Evolutionary conservation across 495 filamentous ascomycete species (phyloP), one percentile per base, ranked within the genome.

Genomic region (Xylaria palmicola): DNA sequence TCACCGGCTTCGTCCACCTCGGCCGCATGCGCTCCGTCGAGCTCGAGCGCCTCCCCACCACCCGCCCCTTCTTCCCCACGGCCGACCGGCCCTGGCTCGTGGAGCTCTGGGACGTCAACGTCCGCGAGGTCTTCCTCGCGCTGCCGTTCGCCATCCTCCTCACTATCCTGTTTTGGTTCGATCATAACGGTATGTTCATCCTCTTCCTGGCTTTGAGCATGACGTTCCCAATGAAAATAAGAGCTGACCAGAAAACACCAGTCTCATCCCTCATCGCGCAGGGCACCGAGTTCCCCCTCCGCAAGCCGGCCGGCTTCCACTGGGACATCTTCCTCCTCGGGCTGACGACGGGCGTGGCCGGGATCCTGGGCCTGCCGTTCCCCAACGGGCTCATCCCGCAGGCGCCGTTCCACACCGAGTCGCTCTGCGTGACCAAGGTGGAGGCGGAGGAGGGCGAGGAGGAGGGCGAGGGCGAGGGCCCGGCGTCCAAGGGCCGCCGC

Each of bases 251-350:
- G 24, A 29, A 13, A 22, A n/a, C n/a, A n/a, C n/a, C 39, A 88
- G 89, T 94, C 3, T 92, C 90, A 9, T 88, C 89, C 24, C 85
- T 98, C 54, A 96, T 93, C 47, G 92, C 92, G 7, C 93, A 97
- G 74, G 93, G 90, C 44, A 95, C 87, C 41, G 89, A 97, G 66
- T 98, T 96, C 68, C 93, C 93, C 1, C 83, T 97, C 20, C 82
- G 83, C 12, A 98, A 98, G 65, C 93, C 93, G 6, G 91, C 92
- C 32, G 93, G 93, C 9, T 97, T 97, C 72, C 93, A 97, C 78
- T 97, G 92, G 92, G 93, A 97, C 66, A 70, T 97, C 50, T 97
- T 94, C 81, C 85, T 97, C 27, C 86, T 97, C 1, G 93, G 93
- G 13, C 76, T 92, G 12, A 97, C 93, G 4, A 96, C 93, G 0